Conservation (phyloP, 345 rosid genomes). For the Arabis alpina region DNA sequence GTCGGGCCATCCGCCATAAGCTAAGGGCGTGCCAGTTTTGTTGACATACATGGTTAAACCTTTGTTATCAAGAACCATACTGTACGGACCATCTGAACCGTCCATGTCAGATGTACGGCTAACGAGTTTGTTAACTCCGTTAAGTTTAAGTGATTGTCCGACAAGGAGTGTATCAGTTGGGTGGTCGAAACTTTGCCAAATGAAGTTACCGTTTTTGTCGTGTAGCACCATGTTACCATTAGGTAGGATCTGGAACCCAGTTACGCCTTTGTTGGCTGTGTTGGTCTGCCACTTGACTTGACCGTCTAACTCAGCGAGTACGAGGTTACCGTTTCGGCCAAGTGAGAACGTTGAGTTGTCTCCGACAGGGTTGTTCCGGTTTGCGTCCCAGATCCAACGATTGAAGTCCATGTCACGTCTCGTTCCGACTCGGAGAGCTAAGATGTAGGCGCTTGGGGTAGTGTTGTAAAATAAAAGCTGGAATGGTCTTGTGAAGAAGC, state of each 20-base stretch:
- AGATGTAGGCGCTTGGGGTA: constrained; percentile 59
- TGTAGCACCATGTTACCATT: constrained; percentile 68
- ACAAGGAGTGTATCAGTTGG: constrained; percentile 68
- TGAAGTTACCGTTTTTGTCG: constrained; percentile 51
- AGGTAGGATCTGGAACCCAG: constrained; percentile 49
- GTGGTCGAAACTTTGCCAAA: constrained; percentile 66
- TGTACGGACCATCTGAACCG: constrained; percentile 55
- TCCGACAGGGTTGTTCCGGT: constrained; percentile 58
- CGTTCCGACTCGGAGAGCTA: constrained; percentile 54
- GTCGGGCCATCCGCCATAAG: constrained; percentile 33
- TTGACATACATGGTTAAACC: constrained; percentile 47
- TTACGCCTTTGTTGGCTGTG: constrained; percentile 69
- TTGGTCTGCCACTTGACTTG: constrained; percentile 63
- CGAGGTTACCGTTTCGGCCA: constrained; percentile 59
- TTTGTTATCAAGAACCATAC: constrained; percentile 53
- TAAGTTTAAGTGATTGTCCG: constrained; percentile 51
- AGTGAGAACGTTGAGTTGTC: constrained; percentile 60
- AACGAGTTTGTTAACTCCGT: constrained; percentile 54
- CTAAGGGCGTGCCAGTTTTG: constrained; percentile 45
- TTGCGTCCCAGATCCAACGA: constrained; percentile 80
- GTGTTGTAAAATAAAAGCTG: constrained; percentile 61
- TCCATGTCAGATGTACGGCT: constrained; percentile 52
- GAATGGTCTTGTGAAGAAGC: constrained; percentile 40
- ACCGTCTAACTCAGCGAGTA: constrained; percentile 62
- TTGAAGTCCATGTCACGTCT: constrained; percentile 39